Base-by-base conservation (phyloP, 345 rosid genomes). In the Gossypium bickii region DNA sequence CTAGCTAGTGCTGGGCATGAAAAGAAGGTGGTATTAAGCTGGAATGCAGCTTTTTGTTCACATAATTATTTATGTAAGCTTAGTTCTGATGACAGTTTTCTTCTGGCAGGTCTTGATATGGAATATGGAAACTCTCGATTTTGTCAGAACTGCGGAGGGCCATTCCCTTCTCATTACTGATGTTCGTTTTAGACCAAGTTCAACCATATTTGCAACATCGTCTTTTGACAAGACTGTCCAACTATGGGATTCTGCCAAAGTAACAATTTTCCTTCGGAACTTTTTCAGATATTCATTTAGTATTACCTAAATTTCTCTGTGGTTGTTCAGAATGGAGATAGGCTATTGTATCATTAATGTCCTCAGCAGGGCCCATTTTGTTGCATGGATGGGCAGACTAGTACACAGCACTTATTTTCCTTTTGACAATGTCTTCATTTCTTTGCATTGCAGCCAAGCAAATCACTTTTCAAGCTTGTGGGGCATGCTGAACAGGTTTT, bases 191-290 rank as follows among this genome's bases (percentile, higher is more conserved):
- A 67, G 56, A 58, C 79, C 78, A 71, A 64, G 20, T 83, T 77
- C 85, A 67, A 77, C 73, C 9, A 41, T 77, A 53, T 57, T 83
- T 68, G 83, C 81, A 13, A 74, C 83, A 52, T 80, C 86, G 34
- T 83, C 83, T 55, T 78, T 80, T 58, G 83, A 83, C 73, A 80
- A 47, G 22, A 78, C 83, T 27, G 70, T 83, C 55, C 58, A 65
- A 70, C 73, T 83, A 77, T 83, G 83, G 86, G 80, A 83, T 63
- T 83, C 82, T 48, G 58, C 79, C 47, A 64, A 44, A 27, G 86
- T 83, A 80, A 72, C 29, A 22, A 7, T 53, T 9, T 55, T 51
- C 34, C 15, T 55, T 63, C 18, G 52, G 45, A 56, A 41, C 56
- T 59, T 67, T 61, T 47, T 41, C 51, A 18, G 49, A 58, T 69